phyloP scores from a whole-genome alignment of 805 yeast genomes.

The Pichia rugopelliculosa region DNA sequence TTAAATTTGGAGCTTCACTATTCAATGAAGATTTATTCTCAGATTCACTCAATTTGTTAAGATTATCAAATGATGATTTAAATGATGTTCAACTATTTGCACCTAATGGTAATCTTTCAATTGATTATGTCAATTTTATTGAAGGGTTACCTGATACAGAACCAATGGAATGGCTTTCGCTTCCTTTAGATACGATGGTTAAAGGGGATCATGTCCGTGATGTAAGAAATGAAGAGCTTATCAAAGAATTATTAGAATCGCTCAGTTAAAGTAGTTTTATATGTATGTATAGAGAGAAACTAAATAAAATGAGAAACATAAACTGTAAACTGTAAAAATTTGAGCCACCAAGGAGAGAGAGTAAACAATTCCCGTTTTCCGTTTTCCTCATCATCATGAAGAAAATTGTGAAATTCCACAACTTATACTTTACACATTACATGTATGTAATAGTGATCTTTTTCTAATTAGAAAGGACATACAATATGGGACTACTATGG shows the following conservation, averaged over 20 bases:
- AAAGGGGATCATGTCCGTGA: conserved; percentile 1
- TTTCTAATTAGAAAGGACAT: no score
- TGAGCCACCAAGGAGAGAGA: neutral
- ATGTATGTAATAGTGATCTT: no score
- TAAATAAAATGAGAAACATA: no score
- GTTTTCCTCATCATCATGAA: no score
- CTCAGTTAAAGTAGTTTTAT: neutral
- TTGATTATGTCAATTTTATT: conserved; percentile 40
- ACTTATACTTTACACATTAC: no score
- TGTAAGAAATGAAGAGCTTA: neutral
- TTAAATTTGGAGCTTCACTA: conserved; percentile 28
- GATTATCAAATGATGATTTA: neutral
- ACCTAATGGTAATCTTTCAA: conserved; percentile 39
- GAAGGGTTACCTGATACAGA: conserved; percentile 44
- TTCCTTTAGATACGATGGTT: conserved; percentile 13
- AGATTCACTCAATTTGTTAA: conserved; percentile 5
- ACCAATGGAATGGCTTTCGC: conserved; percentile 26
- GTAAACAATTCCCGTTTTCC: no score
- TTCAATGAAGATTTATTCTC: conserved; percentile 34
- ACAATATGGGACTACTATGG: conserved; percentile 16
- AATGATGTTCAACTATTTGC: conserved; percentile 20
- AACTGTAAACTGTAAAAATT: neutral
- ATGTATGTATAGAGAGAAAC: no score
- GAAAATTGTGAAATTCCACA: no score
- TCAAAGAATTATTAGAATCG: neutral